A percentile compares a stretch with the other conserved stretches of the same genome.
phyloP scores from a whole-genome alignment of 2,329 filamentous ascomycete species.

The Onygena corvina region DNA sequence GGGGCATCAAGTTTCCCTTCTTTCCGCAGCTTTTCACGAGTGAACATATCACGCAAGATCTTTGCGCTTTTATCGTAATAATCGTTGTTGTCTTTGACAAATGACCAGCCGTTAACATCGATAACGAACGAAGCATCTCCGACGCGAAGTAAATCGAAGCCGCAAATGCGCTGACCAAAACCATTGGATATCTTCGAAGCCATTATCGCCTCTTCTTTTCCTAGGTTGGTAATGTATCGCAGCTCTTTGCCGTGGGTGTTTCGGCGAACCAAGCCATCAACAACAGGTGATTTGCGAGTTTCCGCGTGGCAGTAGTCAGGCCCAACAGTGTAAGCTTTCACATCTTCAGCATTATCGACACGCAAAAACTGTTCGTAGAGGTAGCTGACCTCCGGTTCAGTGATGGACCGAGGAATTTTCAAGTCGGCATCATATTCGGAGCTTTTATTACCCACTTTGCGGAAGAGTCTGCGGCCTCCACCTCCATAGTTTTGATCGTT shows the following conservation, averaged over 20 bases:
- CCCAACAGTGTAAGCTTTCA: constrained; percentile 96
- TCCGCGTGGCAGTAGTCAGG: constrained; percentile 90
- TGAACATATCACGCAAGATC: constrained; percentile 78
- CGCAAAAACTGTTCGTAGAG: constrained; percentile 95
- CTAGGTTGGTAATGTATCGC: constrained; percentile 81
- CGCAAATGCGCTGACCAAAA: constrained; percentile 90
- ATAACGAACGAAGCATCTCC: constrained; percentile 91
- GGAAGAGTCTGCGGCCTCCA: constrained; percentile 80
- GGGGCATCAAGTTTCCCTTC: constrained; percentile 25
- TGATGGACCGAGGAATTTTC: constrained; percentile 63
- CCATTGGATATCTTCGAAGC: constrained; percentile 80
- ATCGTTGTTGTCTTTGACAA: constrained; percentile 97
- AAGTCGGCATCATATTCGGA: constrained; percentile 81
- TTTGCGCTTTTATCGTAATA: constrained; percentile 88
- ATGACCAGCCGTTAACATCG: constrained; percentile 98
- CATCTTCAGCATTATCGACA: constrained; percentile 93
- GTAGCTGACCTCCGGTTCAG: constrained; percentile 71
- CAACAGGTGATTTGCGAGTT: constrained; percentile 91
- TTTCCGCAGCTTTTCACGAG: constrained; percentile 53
- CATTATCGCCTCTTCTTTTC: constrained; percentile 66
- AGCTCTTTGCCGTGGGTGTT: constrained; percentile 97
- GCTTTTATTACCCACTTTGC: constrained; percentile 98
- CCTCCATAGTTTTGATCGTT: constrained; percentile 61
- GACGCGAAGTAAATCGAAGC: constrained; percentile 84
- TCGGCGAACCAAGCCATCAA: constrained; percentile 86